Percentiles rank a stretch among this genome's conserved stretches.
phyloP scores from a whole-genome alignment of 2,329 filamentous ascomycete genomes.

The Trichophyton rubrum region DNA sequence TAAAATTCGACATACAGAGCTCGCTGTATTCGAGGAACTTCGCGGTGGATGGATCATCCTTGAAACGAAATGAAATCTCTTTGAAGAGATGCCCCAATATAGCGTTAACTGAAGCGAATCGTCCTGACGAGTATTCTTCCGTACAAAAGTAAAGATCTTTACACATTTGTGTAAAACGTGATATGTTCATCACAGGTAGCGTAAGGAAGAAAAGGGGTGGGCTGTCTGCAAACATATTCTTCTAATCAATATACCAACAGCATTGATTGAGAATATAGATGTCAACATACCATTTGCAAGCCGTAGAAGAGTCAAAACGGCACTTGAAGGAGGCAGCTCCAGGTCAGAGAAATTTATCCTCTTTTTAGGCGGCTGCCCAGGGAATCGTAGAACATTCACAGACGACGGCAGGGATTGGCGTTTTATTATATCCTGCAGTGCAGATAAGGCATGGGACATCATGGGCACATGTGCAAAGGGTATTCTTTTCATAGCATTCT shows the following conservation, averaged over 20 bases:
- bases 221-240: conserved; percentile 7
- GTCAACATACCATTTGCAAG: conserved; percentile 22
- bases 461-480: conserved; percentile 27
- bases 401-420: conserved; percentile 23
- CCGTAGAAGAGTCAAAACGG: conserved; percentile 24
- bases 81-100: conserved; percentile 29
- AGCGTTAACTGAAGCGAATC: conserved; percentile 30
- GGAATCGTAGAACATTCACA: conserved; percentile 20
- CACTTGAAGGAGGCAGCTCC: conserved; percentile 25
- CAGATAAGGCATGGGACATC: conserved; percentile 27
- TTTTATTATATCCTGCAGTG: conserved; percentile 28
- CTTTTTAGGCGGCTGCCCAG: conserved; percentile 17
- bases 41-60: conserved; percentile 14
- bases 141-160: conserved; percentile 33
- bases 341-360: conserved; percentile 23
- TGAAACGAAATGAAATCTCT: conserved; percentile 19
- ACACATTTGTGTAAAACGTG: conserved; percentile 28
- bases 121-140: conserved; percentile 30
- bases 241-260: not conserved
- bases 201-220: conserved; percentile 14
- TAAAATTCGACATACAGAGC: conserved; percentile 34
- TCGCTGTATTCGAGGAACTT: conserved; percentile 22
- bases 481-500: conserved; percentile 27
- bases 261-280: not conserved
- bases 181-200: conserved; percentile 18